Percentiles rank a stretch among this genome's conserved stretches.
phyloP scores from a whole-genome alignment of 441 rosid species.

The Isatis lusitanica region DNA sequence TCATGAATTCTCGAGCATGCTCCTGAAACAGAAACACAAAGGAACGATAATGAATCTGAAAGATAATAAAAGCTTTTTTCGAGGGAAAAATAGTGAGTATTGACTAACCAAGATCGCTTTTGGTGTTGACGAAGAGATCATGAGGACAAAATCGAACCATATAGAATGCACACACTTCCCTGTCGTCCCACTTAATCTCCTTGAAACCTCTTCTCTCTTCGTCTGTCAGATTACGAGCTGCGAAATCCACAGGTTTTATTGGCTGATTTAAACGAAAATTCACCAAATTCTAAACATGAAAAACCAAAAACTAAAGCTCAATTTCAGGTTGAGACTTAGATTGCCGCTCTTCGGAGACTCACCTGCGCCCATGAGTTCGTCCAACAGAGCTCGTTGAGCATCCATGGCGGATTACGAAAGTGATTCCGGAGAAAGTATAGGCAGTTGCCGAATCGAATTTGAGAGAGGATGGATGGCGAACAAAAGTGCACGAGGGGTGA shows the following conservation, averaged over 20 bases:
- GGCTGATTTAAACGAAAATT: not conserved
- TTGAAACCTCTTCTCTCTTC: conserved; percentile 80
- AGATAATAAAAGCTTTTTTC: too few species aligned
- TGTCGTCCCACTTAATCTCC: conserved; percentile 92
- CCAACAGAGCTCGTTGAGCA: conserved; percentile 93
- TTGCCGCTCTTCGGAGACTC: conserved; percentile 10
- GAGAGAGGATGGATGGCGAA: conserved; percentile 12
- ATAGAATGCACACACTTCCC: conserved; percentile 90
- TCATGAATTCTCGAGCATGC: conserved; percentile 91
- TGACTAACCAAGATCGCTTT: conserved; percentile 84
- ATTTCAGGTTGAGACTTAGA: not conserved
- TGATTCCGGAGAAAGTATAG: not conserved
- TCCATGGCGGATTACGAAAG: conserved; percentile 51
- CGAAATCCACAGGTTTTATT: not conserved
- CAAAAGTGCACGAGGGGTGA: not conserved
- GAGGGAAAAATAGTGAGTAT: not conserved
- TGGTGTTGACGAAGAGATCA: conserved; percentile 96
- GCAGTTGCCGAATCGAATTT: not conserved
- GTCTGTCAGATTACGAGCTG: conserved; percentile 91
- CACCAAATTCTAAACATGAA: not conserved
- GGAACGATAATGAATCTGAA: too few species aligned
- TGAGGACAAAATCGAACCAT: conserved; percentile 99
- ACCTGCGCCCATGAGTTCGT: conserved; percentile 99
- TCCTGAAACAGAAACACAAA: conserved; percentile 53
- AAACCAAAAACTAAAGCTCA: not conserved